Conservation (phyloP, 441 rosid species). For the Gossypium aridum region DNA sequence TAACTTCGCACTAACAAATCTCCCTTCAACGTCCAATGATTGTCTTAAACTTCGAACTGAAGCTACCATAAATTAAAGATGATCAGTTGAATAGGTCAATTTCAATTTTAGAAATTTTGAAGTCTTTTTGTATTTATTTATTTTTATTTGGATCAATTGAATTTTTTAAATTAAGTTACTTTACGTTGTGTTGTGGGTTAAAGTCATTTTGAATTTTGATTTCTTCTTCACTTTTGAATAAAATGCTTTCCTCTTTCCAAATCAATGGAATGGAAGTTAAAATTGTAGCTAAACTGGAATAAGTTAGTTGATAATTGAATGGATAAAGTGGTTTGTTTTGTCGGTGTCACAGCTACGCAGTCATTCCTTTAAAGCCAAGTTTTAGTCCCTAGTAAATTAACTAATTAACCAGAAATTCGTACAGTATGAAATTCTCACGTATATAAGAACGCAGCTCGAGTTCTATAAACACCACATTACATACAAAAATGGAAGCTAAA, state of each 20-base stretch:
- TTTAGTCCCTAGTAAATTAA: background rate
- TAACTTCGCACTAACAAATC: background rate
- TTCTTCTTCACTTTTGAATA: too few relatives aligned
- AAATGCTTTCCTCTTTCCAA: too few relatives aligned
- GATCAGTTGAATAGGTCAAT: background rate
- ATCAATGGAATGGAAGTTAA: too few relatives aligned
- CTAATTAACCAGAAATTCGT: background rate
- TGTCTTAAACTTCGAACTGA: background rate
- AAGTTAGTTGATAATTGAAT: background rate
- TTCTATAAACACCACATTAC: background rate
- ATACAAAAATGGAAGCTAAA: slow-evolving; percentile 21
- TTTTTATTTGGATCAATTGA: background rate
- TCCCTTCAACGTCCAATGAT: background rate
- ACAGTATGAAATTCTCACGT: background rate
- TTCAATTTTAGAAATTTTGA: too few relatives aligned
- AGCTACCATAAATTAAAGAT: background rate
- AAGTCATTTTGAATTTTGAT: too few relatives aligned
- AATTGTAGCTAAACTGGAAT: too few relatives aligned
- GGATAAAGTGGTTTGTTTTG: background rate
- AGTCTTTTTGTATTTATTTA: background rate
- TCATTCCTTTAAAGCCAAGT: slow-evolving; percentile 1
- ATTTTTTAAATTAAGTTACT: too few relatives aligned
- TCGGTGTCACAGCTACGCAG: background rate
- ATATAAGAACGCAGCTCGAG: background rate
- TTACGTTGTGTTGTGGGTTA: too few relatives aligned